These are phyloP conservation scores for Globisporangium megalacanthum DNA, from an alignment of 352 stramenopile genomes.

Conservation along the genomic window DNA sequence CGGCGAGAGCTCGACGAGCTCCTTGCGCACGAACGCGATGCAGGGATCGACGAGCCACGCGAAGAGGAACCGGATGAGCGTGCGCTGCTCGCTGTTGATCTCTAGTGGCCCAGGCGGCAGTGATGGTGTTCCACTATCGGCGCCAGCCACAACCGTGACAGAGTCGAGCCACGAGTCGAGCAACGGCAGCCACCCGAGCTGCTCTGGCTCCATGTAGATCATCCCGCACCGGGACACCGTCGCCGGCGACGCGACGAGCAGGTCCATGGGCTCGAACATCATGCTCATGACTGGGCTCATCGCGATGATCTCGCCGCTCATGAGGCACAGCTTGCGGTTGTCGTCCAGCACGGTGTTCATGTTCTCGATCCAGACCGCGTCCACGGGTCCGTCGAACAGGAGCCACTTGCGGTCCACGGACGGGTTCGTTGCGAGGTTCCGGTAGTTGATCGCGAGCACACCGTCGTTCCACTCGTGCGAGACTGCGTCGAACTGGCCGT, in stretches of 20 bases:
- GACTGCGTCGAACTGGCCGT: slow-evolving; percentile 92
- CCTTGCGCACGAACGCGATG: slow-evolving; percentile 85
- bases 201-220: slow-evolving; percentile 93
- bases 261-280: slow-evolving; percentile 95
- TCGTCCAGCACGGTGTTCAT: slow-evolving; percentile 96
- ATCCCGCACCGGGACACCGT: slow-evolving; percentile 93
- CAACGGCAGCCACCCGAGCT: slow-evolving; percentile 86
- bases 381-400: slow-evolving; percentile 91
- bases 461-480: slow-evolving; percentile 95
- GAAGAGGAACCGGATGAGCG: slow-evolving; percentile 74
- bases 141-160: slow-evolving; percentile 22
- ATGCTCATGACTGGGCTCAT: slow-evolving; percentile 95
- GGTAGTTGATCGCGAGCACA: slow-evolving; percentile 92
- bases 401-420: slow-evolving; percentile 89
- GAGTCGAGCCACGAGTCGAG: slow-evolving; percentile 89
- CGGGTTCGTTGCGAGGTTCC: slow-evolving; percentile 70
- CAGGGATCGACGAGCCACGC: slow-evolving; percentile 87
- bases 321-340: slow-evolving; percentile 93
- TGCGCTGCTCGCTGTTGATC: slow-evolving; percentile 69
- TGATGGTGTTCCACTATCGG: slow-evolving; percentile 16
- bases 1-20: slow-evolving; percentile 79
- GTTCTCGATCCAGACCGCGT: slow-evolving; percentile 94
- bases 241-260: slow-evolving; percentile 90
- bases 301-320: slow-evolving; percentile 93
- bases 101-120: slow-evolving; percentile 42